Evolutionary conservation across 495 filamentous ascomycete genomes (phyloP), one percentile per base, ranked within the genome.

Genomic region (Aspergillus indologenus): DNA sequence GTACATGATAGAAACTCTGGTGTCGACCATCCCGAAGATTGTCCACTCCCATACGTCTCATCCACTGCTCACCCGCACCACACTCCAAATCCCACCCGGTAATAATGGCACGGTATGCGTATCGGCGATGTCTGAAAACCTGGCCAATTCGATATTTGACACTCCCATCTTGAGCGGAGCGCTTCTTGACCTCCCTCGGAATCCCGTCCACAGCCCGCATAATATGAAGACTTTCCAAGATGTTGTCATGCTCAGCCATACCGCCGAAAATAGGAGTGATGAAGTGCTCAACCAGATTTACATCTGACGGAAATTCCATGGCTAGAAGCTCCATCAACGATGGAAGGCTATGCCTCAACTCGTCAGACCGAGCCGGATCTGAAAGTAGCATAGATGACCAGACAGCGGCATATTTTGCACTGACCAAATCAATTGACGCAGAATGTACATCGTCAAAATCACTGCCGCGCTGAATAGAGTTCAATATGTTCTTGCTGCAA

Each of bases 1-100:
- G 67, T 58, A 87, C 87, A 67, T 92, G 87, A 65, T 96, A 96
- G 66, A 91, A 96, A 53, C 84, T 87, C 70, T 92, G 89, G 51
- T 86, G 73, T 47, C 85, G 76, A n/a, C 88, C 89, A 58, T 75
- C 71, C 17, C 75, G 70, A 22, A 91, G 64, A 5, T 72, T 71
- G 71, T 90, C 85, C 45, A 91, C 80, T 21, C 77, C 71, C 83
- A 89, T 87, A 56, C 78, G 72, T 63, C 59, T 83, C 84, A 74
- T 84, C 82, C 72, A 82, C 68, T 64, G 69, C 76, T 86, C 73
- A 29, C 65, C 65, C 15, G 79, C 71, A 62, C 73, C 71, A 70
- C 80, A 83, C 71, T 83, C 78, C 0, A 78, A 69, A 57, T 91
- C 88, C 94, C 94, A 98, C 18, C 93, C 93, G 12, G 86, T 88